These are phyloP conservation scores for Saccharomycopsis malanga DNA, from an alignment of 805 yeast genomes.

Conservation along the genomic window DNA sequence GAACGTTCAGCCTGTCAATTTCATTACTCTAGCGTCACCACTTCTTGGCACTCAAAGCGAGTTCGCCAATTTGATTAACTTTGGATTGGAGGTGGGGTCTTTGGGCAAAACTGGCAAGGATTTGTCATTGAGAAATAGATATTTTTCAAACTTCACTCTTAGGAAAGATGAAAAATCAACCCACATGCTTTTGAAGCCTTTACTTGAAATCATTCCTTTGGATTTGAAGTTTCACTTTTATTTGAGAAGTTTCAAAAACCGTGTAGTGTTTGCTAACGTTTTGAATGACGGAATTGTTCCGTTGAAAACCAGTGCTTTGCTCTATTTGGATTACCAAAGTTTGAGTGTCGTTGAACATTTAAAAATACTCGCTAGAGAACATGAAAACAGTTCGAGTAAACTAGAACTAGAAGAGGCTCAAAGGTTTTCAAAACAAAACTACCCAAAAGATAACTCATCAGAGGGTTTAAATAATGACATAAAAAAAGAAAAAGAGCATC, in stretches of 20 bases:
- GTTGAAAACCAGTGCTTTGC: slow-evolving; percentile 75
- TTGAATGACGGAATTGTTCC: slow-evolving; percentile 96
- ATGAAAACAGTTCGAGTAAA: background rate
- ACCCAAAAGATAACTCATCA: too few species aligned
- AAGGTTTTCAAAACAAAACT: too few species aligned
- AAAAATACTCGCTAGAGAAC: slow-evolving; percentile 19
- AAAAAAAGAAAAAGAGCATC: background rate
- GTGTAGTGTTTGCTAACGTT: slow-evolving; percentile 86
- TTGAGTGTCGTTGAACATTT: slow-evolving; percentile 39
- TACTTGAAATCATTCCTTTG: slow-evolving; percentile 68
- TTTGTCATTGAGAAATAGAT: slow-evolving; percentile 53
- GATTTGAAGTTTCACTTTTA: slow-evolving; percentile 38
- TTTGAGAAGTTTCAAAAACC: slow-evolving; percentile 53
- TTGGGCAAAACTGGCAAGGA: slow-evolving; percentile 94
- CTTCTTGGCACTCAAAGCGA: slow-evolving; percentile 82
- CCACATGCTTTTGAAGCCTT: slow-evolving; percentile 39
- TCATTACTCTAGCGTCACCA: slow-evolving; percentile 82
- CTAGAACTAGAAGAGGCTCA: background rate
- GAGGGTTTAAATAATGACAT: background rate
- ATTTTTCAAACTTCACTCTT: slow-evolving; percentile 24
- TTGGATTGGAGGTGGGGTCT: slow-evolving; percentile 80
- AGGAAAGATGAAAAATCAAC: slow-evolving; percentile 15
- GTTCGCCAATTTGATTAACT: slow-evolving; percentile 75
- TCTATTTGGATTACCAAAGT: slow-evolving; percentile 82
- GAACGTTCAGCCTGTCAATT: slow-evolving; percentile 52